phyloP scores from a whole-genome alignment of 805 yeast species.

The Wickerhamomyces rabaulensis region DNA sequence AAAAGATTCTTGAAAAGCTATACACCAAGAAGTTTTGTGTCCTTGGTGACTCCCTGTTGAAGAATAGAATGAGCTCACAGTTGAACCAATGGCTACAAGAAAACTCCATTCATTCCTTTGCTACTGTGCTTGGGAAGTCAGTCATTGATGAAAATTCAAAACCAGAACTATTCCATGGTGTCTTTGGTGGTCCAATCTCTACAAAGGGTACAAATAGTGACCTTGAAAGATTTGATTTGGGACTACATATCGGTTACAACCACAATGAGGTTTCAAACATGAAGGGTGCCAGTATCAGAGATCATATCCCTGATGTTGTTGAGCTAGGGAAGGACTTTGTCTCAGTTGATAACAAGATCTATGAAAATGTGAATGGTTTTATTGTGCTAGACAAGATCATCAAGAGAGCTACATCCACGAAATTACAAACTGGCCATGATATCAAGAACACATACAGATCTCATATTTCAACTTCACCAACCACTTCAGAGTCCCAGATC shows the following conservation, averaged over 20 bases:
- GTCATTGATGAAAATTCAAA: slow-evolving; percentile 34
- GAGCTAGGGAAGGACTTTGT: slow-evolving; percentile 23
- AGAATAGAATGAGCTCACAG: slow-evolving; percentile 37
- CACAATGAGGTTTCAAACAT: slow-evolving; percentile 51
- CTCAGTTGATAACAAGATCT: slow-evolving; percentile 9
- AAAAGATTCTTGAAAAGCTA: slow-evolving; percentile 41
- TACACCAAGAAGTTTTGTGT: slow-evolving; percentile 56
- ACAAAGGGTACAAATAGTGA: slow-evolving; percentile 37
- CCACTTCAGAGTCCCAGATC: slow-evolving; percentile 15
- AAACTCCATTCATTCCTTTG: slow-evolving; percentile 22
- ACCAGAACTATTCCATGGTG: slow-evolving; percentile 56
- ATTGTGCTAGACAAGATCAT: slow-evolving; percentile 13
- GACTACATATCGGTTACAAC: slow-evolving; percentile 64
- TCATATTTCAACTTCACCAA: slow-evolving; percentile 8
- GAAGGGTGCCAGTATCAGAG: slow-evolving; percentile 4
- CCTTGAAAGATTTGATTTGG: slow-evolving; percentile 50
- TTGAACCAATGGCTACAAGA: slow-evolving; percentile 41
- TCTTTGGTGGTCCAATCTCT: slow-evolving; percentile 58
- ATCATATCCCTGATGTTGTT: slow-evolving; percentile 14
- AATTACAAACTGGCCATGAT: not conserved
- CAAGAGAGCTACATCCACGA: slow-evolving; percentile 7
- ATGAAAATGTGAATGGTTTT: slow-evolving; percentile 14
- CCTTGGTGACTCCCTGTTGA: slow-evolving; percentile 66
- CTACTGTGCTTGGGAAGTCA: slow-evolving; percentile 13
- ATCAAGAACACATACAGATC: not conserved